Conservation (phyloP, 2,329 filamentous ascomycete species). For the Emmonsiellopsis sp. region DNA sequence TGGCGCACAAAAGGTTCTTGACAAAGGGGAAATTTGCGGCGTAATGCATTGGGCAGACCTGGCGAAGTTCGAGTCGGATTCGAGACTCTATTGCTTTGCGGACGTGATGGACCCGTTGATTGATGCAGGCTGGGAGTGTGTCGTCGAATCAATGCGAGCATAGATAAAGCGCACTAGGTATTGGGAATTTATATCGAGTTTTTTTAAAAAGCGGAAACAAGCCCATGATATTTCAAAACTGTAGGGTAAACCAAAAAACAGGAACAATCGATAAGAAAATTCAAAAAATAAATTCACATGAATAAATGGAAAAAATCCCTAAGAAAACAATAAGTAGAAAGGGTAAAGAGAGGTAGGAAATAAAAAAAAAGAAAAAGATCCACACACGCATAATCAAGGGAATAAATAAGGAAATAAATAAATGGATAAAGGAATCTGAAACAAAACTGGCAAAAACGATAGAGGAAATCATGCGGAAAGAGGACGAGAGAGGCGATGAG, state of each 20-base stretch:
- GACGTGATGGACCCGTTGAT: neutral
- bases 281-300: neutral
- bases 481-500: conserved; percentile 7
- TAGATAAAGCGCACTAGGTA: no score
- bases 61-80: neutral
- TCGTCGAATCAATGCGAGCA: neutral
- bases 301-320: neutral
- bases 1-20: neutral
- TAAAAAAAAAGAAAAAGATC: neutral
- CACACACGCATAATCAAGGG: conserved; percentile 1
- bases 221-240: conserved; percentile 4
- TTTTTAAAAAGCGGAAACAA: neutral
- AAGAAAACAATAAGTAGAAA: neutral
- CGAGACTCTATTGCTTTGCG: neutral
- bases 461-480: conserved; percentile 27
- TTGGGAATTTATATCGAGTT: no score
- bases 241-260: neutral
- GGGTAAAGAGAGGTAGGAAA: neutral
- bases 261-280: neutral
- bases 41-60: neutral
- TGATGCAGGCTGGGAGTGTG: neutral
- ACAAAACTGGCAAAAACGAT: conserved; percentile 25
- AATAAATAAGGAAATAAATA: conserved; percentile 15
- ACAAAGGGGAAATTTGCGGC: neutral
- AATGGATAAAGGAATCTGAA: conserved; percentile 13